These are phyloP conservation scores for Poa pratensis DNA, from an alignment of 176 grass and related monocot species.

Conservation along the genomic window DNA sequence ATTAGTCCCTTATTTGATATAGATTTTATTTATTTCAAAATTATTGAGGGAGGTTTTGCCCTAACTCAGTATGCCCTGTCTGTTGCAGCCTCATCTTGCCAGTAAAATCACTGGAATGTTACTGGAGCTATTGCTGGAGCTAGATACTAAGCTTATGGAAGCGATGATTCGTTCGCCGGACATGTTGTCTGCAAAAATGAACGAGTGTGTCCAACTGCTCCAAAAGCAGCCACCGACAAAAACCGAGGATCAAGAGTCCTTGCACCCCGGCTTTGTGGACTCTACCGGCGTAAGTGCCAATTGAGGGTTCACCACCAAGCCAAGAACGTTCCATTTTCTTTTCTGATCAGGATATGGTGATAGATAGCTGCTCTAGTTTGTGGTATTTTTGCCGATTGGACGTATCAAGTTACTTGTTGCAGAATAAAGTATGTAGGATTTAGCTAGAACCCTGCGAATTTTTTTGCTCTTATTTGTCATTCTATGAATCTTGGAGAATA, in stretches of 20 bases:
- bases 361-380: constrained; percentile 44
- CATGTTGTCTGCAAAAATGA: constrained; percentile 60
- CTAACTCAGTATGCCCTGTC: neutral
- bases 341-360: constrained; percentile 30
- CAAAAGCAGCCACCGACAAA: constrained; percentile 41
- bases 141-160: constrained; percentile 28
- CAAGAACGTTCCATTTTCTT: constrained; percentile 7
- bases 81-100: constrained; percentile 55
- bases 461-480: constrained; percentile 14
- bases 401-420: constrained; percentile 28
- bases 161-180: constrained; percentile 41
- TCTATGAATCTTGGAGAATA: constrained; percentile 28
- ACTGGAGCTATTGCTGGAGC: constrained; percentile 67
- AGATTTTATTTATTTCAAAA: constrained; percentile 1
- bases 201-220: constrained; percentile 58
- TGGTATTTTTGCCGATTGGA: constrained; percentile 11
- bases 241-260: constrained; percentile 51
- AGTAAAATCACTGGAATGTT: constrained; percentile 84
- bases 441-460: neutral
- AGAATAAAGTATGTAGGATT: constrained; percentile 40
- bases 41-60: neutral
- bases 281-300: constrained; percentile 53
- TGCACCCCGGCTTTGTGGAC: constrained; percentile 46
- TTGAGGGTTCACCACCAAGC: constrained; percentile 21
- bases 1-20: neutral